Evolutionary conservation across 2,329 filamentous ascomycete species (phyloP).

Genomic region (Hymenoscyphus fraxineus): DNA sequence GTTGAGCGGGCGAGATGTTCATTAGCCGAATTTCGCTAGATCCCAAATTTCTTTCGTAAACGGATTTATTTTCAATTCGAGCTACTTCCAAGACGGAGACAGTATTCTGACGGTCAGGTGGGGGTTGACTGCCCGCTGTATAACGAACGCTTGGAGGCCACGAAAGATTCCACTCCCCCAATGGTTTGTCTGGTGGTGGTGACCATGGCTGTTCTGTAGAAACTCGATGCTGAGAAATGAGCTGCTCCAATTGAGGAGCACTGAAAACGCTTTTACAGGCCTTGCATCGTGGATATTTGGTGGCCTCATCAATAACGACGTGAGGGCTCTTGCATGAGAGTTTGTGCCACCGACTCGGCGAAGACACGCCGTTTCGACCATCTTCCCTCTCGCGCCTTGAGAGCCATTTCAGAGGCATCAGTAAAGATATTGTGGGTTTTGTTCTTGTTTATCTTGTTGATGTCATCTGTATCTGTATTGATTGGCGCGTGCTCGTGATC

Average conservation of each 20-base stretch:
- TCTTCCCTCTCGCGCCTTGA: too few species aligned
- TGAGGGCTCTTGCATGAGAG: not conserved
- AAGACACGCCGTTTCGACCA: too few species aligned
- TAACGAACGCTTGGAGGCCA: slow-evolving; percentile 1
- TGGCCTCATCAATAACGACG: not conserved
- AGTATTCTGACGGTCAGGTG: not conserved
- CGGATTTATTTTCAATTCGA: not conserved
- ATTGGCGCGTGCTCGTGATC: too few species aligned
- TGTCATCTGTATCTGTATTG: too few species aligned
- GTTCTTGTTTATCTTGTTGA: too few species aligned
- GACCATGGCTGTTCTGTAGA: not conserved
- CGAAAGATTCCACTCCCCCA: not conserved
- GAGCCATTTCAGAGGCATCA: too few species aligned
- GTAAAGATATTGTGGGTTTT: too few species aligned
- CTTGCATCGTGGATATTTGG: not conserved
- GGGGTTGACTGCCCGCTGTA: not conserved
- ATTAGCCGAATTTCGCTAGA: not conserved
- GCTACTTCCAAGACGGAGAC: not conserved
- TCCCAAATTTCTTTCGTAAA: not conserved
- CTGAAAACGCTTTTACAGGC: not conserved
- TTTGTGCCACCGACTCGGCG: not conserved
- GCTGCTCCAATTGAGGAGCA: not conserved
- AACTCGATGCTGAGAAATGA: not conserved
- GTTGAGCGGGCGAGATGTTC: not conserved
- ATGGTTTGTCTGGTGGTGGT: not conserved